Conservation (phyloP, 192 early-diverging fungal genomes). For the Coemansia sp. region DNA sequence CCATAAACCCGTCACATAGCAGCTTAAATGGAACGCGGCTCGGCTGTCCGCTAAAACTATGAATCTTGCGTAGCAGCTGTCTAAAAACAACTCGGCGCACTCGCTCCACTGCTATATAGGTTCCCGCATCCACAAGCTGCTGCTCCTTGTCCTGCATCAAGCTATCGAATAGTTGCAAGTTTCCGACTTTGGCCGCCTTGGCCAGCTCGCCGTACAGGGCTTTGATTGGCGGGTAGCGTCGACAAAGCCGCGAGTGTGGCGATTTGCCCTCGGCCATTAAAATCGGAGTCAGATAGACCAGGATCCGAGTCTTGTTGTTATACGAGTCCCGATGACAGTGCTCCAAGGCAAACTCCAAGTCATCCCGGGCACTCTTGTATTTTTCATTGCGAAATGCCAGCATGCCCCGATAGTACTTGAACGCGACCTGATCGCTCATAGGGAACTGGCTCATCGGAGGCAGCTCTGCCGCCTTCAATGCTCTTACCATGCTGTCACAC, state of each 20-base stretch:
- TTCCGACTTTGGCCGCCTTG: slow-evolving; percentile 66
- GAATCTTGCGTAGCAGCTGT: slow-evolving; percentile 77
- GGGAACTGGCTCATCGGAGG: slow-evolving; percentile 76
- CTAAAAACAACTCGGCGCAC: slow-evolving; percentile 69
- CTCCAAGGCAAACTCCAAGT: slow-evolving; percentile 49
- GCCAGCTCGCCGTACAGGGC: slow-evolving; percentile 64
- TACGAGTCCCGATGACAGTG: slow-evolving; percentile 44
- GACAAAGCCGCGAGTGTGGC: slow-evolving; percentile 61
- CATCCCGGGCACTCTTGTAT: slow-evolving; percentile 60
- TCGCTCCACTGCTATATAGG: slow-evolving; percentile 80
- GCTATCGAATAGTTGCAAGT: slow-evolving; percentile 73
- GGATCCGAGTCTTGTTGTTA: slow-evolving; percentile 63
- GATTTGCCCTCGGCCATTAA: slow-evolving; percentile 70
- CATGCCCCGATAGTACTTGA: slow-evolving; percentile 82
- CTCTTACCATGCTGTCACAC: slow-evolving; percentile 77
- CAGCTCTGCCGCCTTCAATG: slow-evolving; percentile 69
- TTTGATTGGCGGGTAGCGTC: slow-evolving; percentile 59
- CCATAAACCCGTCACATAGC: slow-evolving; percentile 66
- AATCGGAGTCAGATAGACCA: slow-evolving; percentile 78
- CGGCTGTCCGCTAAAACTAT: slow-evolving; percentile 50
- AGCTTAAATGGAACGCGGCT: slow-evolving; percentile 59
- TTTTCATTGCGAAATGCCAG: slow-evolving; percentile 83
- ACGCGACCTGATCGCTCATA: slow-evolving; percentile 80
- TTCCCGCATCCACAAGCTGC: slow-evolving; percentile 63
- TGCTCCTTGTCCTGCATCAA: slow-evolving; percentile 57